phyloP scores from a whole-genome alignment of 2,329 filamentous ascomycete species.

The Aspergillus hortae region DNA sequence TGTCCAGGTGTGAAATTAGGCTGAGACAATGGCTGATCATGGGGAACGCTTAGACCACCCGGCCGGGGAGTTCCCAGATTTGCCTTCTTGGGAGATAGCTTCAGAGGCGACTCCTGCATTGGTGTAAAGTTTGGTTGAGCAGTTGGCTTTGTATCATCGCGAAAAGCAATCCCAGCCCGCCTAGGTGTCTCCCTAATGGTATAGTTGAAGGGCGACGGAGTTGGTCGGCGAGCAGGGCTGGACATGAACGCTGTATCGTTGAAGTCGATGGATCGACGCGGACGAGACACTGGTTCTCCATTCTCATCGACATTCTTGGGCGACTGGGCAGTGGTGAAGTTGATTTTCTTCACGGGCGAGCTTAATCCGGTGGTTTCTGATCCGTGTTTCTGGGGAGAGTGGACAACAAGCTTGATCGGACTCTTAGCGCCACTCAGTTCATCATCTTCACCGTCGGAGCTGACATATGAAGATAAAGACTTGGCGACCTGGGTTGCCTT shows the following conservation, averaged over 20 bases:
- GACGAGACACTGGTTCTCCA: slow-evolving; percentile 26
- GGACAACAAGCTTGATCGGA: slow-evolving; percentile 28
- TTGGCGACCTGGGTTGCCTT: slow-evolving; percentile 47
- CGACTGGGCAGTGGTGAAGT: slow-evolving; percentile 26
- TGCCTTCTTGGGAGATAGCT: slow-evolving; percentile 42
- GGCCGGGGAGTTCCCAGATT: slow-evolving; percentile 16
- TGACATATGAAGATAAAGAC: slow-evolving; percentile 31
- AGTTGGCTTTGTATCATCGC: slow-evolving; percentile 17
- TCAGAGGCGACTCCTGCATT: slow-evolving; percentile 37
- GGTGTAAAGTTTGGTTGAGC: slow-evolving; percentile 25
- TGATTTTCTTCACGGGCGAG: slow-evolving; percentile 32
- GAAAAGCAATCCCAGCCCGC: slow-evolving; percentile 26
- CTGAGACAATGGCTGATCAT: slow-evolving; percentile 11
- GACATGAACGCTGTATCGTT: slow-evolving; percentile 35
- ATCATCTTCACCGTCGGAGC: slow-evolving; percentile 42
- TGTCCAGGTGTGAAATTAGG: slow-evolving; percentile 15
- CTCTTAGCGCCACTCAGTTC: slow-evolving; percentile 39
- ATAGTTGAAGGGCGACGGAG: slow-evolving; percentile 43
- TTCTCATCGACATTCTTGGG: slow-evolving; percentile 30
- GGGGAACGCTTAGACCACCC: slow-evolving; percentile 8
- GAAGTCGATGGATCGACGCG: slow-evolving; percentile 27
- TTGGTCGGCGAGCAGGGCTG: slow-evolving; percentile 45
- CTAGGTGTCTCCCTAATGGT: slow-evolving; percentile 40
- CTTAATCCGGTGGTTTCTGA: slow-evolving; percentile 27
- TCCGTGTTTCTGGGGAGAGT: slow-evolving; percentile 32